Percentiles rank a stretch among this genome's conserved stretches.
Evolutionary conservation across 1,284 basidiomycete species (phyloP).

Genomic region (Melanopsichium pennsylvanicum): DNA sequence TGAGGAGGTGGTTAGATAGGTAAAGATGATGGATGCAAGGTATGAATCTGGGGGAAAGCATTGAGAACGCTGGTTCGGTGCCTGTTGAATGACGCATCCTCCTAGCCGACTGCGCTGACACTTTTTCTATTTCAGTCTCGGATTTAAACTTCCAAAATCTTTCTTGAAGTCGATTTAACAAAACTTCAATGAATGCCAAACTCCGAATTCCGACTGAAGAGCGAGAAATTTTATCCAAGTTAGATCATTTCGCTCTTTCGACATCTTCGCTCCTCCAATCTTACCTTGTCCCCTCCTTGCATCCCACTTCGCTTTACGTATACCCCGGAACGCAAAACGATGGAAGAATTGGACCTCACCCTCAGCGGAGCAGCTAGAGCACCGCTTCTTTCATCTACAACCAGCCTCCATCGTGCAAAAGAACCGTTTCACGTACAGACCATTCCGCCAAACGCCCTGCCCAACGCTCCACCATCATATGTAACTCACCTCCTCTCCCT

Average conservation of each 20-base stretch:
- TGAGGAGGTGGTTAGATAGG: neutral
- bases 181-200: too few species aligned
- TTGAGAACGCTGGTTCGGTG: constrained; percentile 1
- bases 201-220: too few species aligned
- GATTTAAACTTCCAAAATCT: constrained; percentile 1
- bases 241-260: too few species aligned
- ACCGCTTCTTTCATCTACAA: constrained; percentile 20
- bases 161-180: too few species aligned
- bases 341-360: constrained; percentile 38
- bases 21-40: constrained; percentile 10
- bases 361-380: constrained; percentile 40
- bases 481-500: constrained; percentile 50
- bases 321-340: neutral
- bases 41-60: too few species aligned
- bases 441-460: constrained; percentile 30
- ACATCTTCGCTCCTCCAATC: neutral
- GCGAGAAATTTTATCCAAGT: too few species aligned
- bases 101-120: neutral
- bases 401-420: constrained; percentile 22
- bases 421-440: constrained; percentile 42
- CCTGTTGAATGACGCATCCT: constrained; percentile 42
- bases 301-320: neutral
- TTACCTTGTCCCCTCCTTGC: too few species aligned
- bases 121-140: constrained; percentile 6
- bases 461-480: constrained; percentile 40